Percentiles rank a stretch among this genome's conserved stretches.
phyloP scores from a whole-genome alignment of 148 eudicot genomes.

The Chenopodium album region DNA sequence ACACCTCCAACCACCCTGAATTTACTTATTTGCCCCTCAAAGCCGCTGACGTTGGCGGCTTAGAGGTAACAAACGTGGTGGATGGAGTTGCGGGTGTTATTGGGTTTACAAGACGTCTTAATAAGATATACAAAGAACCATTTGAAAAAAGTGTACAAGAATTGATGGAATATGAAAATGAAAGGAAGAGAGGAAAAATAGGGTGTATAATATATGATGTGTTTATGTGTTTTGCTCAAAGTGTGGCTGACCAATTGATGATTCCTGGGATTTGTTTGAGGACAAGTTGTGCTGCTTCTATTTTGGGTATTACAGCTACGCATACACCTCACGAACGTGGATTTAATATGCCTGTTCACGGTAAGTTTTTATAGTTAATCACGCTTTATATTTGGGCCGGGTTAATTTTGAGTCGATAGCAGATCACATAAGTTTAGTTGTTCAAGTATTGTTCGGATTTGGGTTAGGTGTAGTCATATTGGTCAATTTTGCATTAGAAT shows the following conservation, averaged over 20 bases:
- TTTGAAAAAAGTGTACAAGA: background rate
- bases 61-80: background rate
- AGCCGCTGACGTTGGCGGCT: background rate
- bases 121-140: background rate
- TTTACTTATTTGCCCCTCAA: too few relatives aligned
- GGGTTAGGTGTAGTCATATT: too few relatives aligned
- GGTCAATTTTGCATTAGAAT: too few relatives aligned
- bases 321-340: too few relatives aligned
- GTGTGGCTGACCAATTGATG: background rate
- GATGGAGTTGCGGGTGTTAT: background rate
- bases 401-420: too few relatives aligned
- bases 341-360: too few relatives aligned
- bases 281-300: background rate
- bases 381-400: too few relatives aligned
- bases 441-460: too few relatives aligned
- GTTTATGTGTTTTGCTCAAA: background rate
- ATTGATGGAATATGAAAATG: background rate
- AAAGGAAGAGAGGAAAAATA: background rate
- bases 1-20: too few relatives aligned
- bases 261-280: background rate
- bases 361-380: too few relatives aligned
- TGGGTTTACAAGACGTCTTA: background rate
- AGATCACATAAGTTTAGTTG: too few relatives aligned
- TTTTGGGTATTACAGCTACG: background rate
- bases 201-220: background rate